Percentiles rank a stretch among this genome's conserved stretches.
Evolutionary conservation across 1,139 yeast genomes (phyloP).

Genomic region (Blastobotrys persicus): DNA sequence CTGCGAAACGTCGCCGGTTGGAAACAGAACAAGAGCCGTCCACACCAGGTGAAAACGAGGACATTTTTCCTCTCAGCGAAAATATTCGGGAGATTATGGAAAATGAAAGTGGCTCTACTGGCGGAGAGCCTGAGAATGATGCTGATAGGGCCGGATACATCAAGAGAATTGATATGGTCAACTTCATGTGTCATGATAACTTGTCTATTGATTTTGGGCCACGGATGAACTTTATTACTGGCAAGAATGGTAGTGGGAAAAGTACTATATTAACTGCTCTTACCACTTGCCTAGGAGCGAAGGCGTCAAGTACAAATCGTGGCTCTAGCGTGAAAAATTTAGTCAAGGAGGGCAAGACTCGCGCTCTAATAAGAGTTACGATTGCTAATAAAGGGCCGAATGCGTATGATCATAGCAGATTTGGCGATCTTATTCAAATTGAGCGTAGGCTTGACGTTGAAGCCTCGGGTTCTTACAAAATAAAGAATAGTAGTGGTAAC

Average conservation of each 20-base stretch:
- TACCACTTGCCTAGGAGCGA: conserved; percentile 89
- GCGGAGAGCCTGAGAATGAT: not conserved
- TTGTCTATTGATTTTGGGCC: conserved; percentile 79
- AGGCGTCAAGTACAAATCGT: conserved; percentile 85
- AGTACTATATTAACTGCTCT: conserved; percentile 91
- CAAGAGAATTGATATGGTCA: conserved; percentile 29
- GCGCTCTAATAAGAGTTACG: conserved; percentile 59
- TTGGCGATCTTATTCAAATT: conserved; percentile 63
- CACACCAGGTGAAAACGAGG: not conserved
- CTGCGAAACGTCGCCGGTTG: not conserved
- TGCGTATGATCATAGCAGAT: conserved; percentile 36
- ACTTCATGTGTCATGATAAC: conserved; percentile 68
- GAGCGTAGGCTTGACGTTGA: conserved; percentile 62
- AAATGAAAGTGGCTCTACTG: not conserved
- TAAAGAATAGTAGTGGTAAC: conserved; percentile 53
- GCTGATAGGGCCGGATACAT: conserved; percentile 26
- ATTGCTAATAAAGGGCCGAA: conserved; percentile 64
- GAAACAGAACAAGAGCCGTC: not conserved
- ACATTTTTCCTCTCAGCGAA: not conserved
- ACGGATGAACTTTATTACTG: conserved; percentile 83
- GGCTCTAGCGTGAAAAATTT: conserved; percentile 68
- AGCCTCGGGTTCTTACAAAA: conserved; percentile 50
- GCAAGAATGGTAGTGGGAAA: conserved; percentile 94
- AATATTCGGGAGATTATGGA: not conserved
- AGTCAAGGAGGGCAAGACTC: conserved; percentile 72